phyloP scores from a whole-genome alignment of 2,329 filamentous ascomycete species.

The Leptographium wingfieldii region DNA sequence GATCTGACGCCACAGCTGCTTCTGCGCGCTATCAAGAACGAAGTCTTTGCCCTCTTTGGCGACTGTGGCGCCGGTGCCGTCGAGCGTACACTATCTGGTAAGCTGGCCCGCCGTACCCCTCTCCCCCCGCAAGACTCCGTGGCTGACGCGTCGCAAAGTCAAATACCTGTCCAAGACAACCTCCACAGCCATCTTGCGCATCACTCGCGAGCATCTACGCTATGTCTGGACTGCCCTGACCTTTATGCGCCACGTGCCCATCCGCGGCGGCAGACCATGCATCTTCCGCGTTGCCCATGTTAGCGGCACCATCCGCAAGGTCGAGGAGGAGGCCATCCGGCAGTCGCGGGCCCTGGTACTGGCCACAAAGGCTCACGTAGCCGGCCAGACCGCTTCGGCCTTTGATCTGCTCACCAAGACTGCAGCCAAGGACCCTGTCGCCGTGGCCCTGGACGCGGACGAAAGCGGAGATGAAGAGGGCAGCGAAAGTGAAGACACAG shows the following conservation, averaged over 20 bases:
- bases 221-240: slow-evolving; percentile 85
- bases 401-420: slow-evolving; percentile 18
- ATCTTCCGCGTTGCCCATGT: slow-evolving; percentile 77
- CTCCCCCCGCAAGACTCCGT: background rate
- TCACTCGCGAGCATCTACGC: slow-evolving; percentile 69
- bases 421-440: slow-evolving; percentile 22
- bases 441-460: slow-evolving; percentile 31
- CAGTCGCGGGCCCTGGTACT: slow-evolving; percentile 61
- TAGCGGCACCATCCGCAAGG: slow-evolving; percentile 85
- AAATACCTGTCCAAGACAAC: slow-evolving; percentile 91
- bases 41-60: slow-evolving; percentile 65
- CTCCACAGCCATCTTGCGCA: slow-evolving; percentile 82
- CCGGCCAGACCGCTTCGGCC: slow-evolving; percentile 20
- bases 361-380: slow-evolving; percentile 43
- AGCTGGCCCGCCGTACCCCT: background rate
- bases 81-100: slow-evolving; percentile 56
- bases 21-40: slow-evolving; percentile 54
- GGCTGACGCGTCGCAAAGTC: slow-evolving; percentile 35
- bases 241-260: slow-evolving; percentile 59
- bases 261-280: slow-evolving; percentile 49
- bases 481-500: background rate
- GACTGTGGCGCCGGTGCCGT: slow-evolving; percentile 76
- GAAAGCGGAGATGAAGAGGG: slow-evolving; percentile 29
- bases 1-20: slow-evolving; percentile 55
- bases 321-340: slow-evolving; percentile 77